Evolutionary conservation across 2,329 filamentous ascomycete genomes (phyloP).

Genomic region (Penicillium concentricum): DNA sequence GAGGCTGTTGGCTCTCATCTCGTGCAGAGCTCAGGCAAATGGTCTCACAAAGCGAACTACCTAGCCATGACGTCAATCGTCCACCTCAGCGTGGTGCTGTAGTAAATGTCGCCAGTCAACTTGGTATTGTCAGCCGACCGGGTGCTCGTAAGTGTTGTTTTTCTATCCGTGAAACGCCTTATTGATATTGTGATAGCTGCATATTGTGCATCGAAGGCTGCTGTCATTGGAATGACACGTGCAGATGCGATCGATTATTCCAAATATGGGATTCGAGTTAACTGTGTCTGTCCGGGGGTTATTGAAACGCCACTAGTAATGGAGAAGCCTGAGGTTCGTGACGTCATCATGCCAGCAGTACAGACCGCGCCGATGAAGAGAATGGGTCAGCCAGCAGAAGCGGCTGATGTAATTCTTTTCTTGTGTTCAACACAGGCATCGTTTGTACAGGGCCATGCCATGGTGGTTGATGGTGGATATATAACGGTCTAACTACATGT

Average conservation of each 20-base stretch:
- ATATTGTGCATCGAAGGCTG: slow-evolving; percentile 60
- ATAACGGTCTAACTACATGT: slow-evolving; percentile 36
- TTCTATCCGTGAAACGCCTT: not conserved
- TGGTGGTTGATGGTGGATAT: slow-evolving; percentile 57
- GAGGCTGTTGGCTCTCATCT: slow-evolving; percentile 51
- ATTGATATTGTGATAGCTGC: slow-evolving; percentile 40
- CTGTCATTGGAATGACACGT: slow-evolving; percentile 58
- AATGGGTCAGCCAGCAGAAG: slow-evolving; percentile 52
- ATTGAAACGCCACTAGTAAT: slow-evolving; percentile 52
- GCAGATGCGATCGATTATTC: slow-evolving; percentile 60
- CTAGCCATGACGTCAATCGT: slow-evolving; percentile 36
- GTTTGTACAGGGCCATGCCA: slow-evolving; percentile 53
- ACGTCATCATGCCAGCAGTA: slow-evolving; percentile 43
- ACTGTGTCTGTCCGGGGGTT: slow-evolving; percentile 42
- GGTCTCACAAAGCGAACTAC: slow-evolving; percentile 46
- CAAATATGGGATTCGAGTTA: slow-evolving; percentile 32
- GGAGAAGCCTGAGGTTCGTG: slow-evolving; percentile 39
- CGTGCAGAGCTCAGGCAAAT: slow-evolving; percentile 48
- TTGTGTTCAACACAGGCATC: slow-evolving; percentile 51
- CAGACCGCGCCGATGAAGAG: slow-evolving; percentile 52
- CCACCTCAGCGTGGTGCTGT: slow-evolving; percentile 48
- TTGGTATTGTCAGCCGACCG: slow-evolving; percentile 52
- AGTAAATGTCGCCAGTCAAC: slow-evolving; percentile 55
- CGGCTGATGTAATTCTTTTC: slow-evolving; percentile 53
- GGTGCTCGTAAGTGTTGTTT: slow-evolving; percentile 41